Conservation (phyloP, 2,329 filamentous ascomycete genomes). For the Diaporthe vexans region DNA sequence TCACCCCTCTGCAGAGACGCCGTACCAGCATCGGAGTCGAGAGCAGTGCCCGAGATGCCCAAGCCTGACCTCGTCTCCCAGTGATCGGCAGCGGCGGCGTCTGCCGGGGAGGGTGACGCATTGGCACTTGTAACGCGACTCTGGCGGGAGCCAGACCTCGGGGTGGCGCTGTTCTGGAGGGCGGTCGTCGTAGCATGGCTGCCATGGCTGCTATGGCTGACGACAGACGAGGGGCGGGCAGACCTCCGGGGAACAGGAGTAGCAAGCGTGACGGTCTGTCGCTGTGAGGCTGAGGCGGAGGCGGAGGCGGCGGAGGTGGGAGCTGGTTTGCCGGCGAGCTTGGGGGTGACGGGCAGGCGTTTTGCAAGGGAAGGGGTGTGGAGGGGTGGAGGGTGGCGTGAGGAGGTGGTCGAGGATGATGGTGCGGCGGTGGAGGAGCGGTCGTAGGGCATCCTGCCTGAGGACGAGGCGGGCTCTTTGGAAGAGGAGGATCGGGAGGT, state of each 20-base stretch:
- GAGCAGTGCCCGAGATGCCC: conserved; percentile 51
- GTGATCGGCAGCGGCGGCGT: conserved; percentile 45
- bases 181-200: conserved; percentile 42
- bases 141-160: conserved; percentile 81
- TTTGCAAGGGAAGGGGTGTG: conserved; percentile 78
- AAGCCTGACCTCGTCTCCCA: conserved; percentile 58
- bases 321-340: conserved; percentile 55
- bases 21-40: conserved; percentile 27
- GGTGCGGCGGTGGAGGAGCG: conserved; percentile 58
- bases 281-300: conserved; percentile 56
- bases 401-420: conserved; percentile 59
- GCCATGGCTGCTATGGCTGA: conserved; percentile 33
- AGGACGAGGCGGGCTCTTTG: conserved; percentile 38
- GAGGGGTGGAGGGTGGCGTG: conserved; percentile 59
- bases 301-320: neutral
- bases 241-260: conserved; percentile 60
- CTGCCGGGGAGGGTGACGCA: conserved; percentile 70
- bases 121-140: conserved; percentile 77
- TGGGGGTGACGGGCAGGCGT: conserved; percentile 67
- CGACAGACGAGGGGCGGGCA: conserved; percentile 44
- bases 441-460: conserved; percentile 41
- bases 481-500: conserved; percentile 41
- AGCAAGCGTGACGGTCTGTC: conserved; percentile 51
- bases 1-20: conserved; percentile 49
- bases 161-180: conserved; percentile 79